Evolutionary conservation across 1,139 yeast genomes (phyloP), one percentile per base, ranked within the genome.

Genomic region (Arxiozyma slooffiae): DNA sequence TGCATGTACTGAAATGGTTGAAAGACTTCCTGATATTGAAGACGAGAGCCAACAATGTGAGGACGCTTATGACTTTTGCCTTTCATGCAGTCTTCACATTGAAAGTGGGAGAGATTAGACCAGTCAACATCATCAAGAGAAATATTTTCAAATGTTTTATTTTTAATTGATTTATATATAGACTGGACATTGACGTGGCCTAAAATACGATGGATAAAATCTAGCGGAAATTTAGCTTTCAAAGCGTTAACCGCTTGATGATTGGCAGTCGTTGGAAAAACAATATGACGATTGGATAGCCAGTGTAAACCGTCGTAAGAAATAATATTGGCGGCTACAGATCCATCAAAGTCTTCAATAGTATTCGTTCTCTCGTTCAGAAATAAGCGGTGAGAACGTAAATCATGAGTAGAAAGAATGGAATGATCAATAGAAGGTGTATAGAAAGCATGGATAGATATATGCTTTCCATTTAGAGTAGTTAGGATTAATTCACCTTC

Each of bases 1-100:
- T 50, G 54, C 7, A 50, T 38, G 36, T 50, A 52, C 14, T 50
- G 45, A 8, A 50, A 47, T 7, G 43, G 41, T 6, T 45, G 24
- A 20, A 48, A 52, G 20, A 20, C 18, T 4, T 45, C 18, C 21
- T 44, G 48, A 41, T 50, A 48, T 16, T 40, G 24, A 3, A 22
- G 21, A 2, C 53, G 20, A 9, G 53, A 48, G 1, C 46, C 45
- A 14, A 39, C 20, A 16, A 37, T 24, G 30, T 50, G 53, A 20
- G 39, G 43, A 14, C 50, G 43, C 23, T 38, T 24, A 16, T 30
- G 36, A 4, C 40, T 22, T 26, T 52, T 50, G 21, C 49, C 48
- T 17, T 16, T 16, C 26, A 51, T 8, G 24, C 52, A 49, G 24
- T 45, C 40, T n/a, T 37, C 36, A 38, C 51, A 50, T 45, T 48